Evolutionary conservation across 305 asterid species (phyloP).

Genomic region (Fraxinus latifolia): DNA sequence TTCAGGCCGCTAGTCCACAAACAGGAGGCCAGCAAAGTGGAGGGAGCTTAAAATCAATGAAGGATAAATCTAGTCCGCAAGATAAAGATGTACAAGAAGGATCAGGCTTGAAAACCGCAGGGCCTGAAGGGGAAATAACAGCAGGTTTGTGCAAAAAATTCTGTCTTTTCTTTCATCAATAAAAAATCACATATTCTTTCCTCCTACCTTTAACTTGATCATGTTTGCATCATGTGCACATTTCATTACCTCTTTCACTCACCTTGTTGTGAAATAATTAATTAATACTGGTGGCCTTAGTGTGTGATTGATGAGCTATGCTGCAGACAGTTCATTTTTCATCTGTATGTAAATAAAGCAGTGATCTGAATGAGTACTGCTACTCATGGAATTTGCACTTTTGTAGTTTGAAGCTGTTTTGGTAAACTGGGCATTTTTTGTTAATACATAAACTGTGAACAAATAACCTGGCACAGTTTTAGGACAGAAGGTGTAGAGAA

Average conservation of each 20-base stretch:
- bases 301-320: background rate
- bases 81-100: conserved; percentile 86
- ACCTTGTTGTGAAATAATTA: background rate
- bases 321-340: background rate
- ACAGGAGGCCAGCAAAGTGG: conserved; percentile 67
- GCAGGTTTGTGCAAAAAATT: conserved; percentile 57
- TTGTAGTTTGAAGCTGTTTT: conserved; percentile 11
- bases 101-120: conserved; percentile 75
- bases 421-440: conserved; percentile 1
- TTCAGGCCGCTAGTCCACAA: conserved; percentile 89
- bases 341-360: background rate
- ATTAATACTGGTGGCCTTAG: background rate
- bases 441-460: background rate
- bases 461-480: conserved; percentile 8
- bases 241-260: conserved; percentile 1
- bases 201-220: background rate
- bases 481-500: background rate
- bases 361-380: background rate
- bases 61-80: conserved; percentile 74
- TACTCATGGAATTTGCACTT: background rate
- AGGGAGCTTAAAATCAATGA: conserved; percentile 71
- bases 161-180: background rate
- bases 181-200: background rate
- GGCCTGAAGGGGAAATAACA: conserved; percentile 93
- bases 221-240: background rate